phyloP scores from a whole-genome alignment of 441 rosid genomes.

The Euphorbia celastroides region DNA sequence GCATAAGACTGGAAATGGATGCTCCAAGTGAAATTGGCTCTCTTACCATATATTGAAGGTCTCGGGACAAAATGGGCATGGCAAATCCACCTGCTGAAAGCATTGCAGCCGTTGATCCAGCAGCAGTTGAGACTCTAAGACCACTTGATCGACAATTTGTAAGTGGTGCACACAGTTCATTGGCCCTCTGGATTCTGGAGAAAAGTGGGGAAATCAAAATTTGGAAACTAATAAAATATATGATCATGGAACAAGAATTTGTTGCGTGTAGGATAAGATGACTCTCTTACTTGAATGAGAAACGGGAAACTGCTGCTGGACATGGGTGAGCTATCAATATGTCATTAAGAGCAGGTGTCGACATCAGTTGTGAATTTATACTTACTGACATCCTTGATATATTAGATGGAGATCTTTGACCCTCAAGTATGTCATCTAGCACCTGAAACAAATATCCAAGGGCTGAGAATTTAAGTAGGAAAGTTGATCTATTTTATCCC shows the following conservation, averaged over 20 bases:
- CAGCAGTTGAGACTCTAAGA: slow-evolving; percentile 79
- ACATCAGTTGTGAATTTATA: slow-evolving; percentile 51
- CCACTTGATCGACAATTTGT: slow-evolving; percentile 86
- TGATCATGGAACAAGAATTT: neutral
- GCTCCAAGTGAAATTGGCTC: slow-evolving; percentile 67
- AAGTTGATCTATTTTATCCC: slow-evolving; percentile 3
- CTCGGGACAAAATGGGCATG: slow-evolving; percentile 64
- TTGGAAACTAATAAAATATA: neutral
- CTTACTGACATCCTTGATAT: slow-evolving; percentile 52
- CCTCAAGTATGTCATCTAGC: slow-evolving; percentile 62
- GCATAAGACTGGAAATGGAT: slow-evolving; percentile 43
- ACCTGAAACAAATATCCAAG: slow-evolving; percentile 50
- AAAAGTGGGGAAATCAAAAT: neutral
- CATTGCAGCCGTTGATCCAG: slow-evolving; percentile 93
- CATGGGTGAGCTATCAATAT: slow-evolving; percentile 72
- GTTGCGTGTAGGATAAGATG: neutral
- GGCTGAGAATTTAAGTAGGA: no score
- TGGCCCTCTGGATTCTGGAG: slow-evolving; percentile 45
- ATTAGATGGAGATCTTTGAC: slow-evolving; percentile 39
- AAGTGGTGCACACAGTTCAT: slow-evolving; percentile 34
- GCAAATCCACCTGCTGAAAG: slow-evolving; percentile 73
- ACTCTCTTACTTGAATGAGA: slow-evolving; percentile 66
- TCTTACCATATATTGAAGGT: slow-evolving; percentile 84
- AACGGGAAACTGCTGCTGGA: slow-evolving; percentile 78
- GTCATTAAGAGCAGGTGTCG: slow-evolving; percentile 70